Conservation (phyloP, 1,284 basidiomycete species). For the Sanghuangporus weigelae region DNA sequence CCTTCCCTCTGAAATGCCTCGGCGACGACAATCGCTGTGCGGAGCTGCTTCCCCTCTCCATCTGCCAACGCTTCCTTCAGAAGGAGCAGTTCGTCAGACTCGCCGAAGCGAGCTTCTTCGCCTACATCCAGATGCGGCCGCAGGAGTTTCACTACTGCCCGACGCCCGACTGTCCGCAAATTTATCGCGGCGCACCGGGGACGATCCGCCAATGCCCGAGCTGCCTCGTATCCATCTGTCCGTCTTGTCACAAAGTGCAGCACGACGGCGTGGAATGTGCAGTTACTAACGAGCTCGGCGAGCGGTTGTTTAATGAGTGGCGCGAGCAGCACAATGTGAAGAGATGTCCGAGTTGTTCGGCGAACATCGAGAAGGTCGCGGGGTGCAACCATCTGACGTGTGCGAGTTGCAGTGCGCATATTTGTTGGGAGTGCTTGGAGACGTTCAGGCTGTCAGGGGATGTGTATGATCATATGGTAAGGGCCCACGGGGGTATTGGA, state of each 20-base stretch:
- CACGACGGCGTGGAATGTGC: slow-evolving; percentile 62
- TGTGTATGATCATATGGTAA: slow-evolving; percentile 27
- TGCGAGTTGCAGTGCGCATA: slow-evolving; percentile 26
- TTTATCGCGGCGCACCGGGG: slow-evolving; percentile 53
- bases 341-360: slow-evolving; percentile 31
- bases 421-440: slow-evolving; percentile 31
- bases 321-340: slow-evolving; percentile 28
- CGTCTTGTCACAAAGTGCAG: slow-evolving; percentile 55
- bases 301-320: slow-evolving; percentile 27
- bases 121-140: slow-evolving; percentile 49
- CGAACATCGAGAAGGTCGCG: slow-evolving; percentile 30
- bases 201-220: slow-evolving; percentile 62
- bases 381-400: slow-evolving; percentile 34
- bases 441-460: slow-evolving; percentile 22
- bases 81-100: slow-evolving; percentile 47
- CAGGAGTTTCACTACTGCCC: slow-evolving; percentile 67
- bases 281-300: slow-evolving; percentile 45
- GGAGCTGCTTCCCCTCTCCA: slow-evolving; percentile 43
- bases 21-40: slow-evolving; percentile 54
- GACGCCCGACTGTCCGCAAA: slow-evolving; percentile 65
- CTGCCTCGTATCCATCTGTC: slow-evolving; percentile 63
- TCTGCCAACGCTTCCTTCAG: slow-evolving; percentile 45
- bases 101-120: slow-evolving; percentile 49
- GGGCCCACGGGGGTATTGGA: slow-evolving; percentile 10
- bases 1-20: slow-evolving; percentile 66